phyloP scores from a whole-genome alignment of 352 stramenopile genomes.

The Phytophthora fragariaefolia region DNA sequence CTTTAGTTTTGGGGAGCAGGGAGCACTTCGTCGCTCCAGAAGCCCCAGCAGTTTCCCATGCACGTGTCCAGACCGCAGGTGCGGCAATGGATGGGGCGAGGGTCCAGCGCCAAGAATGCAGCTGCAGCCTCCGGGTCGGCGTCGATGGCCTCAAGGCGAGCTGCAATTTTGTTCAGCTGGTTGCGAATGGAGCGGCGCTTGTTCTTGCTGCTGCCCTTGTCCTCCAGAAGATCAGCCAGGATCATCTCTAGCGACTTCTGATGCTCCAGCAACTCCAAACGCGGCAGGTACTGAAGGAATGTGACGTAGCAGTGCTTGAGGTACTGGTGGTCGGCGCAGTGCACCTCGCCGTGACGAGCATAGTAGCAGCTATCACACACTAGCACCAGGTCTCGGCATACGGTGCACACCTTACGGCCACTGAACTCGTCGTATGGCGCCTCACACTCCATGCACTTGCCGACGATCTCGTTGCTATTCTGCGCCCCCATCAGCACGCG shows the following conservation, averaged over 20 bases:
- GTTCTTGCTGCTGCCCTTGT: constrained; percentile 74
- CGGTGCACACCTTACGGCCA: constrained; percentile 72
- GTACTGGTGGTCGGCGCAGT: constrained; percentile 78
- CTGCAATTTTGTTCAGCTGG: constrained; percentile 67
- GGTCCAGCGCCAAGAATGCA: constrained; percentile 34
- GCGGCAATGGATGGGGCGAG: constrained; percentile 67
- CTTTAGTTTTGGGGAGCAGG: constrained; percentile 25
- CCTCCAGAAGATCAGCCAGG: constrained; percentile 47
- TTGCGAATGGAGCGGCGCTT: constrained; percentile 76
- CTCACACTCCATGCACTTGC: constrained; percentile 76
- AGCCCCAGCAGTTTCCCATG: constrained; percentile 78
- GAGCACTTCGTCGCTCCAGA: constrained; percentile 68
- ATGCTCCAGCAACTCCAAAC: constrained; percentile 50
- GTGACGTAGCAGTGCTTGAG: constrained; percentile 78
- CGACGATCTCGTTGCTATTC: constrained; percentile 66
- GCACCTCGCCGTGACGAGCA: constrained; percentile 63
- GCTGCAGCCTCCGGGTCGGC: constrained; percentile 48
- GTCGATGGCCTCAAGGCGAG: constrained; percentile 49
- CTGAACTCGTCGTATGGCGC: constrained; percentile 64
- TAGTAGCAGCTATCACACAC: constrained; percentile 74
- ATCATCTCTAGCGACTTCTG: constrained; percentile 57
- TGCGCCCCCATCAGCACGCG: constrained; percentile 66
- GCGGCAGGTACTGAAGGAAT: constrained; percentile 71
- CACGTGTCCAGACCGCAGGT: constrained; percentile 61
- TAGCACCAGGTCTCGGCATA: constrained; percentile 75